phyloP scores from a whole-genome alignment of 2,329 filamentous ascomycete genomes.

The Cercospora sp. region DNA sequence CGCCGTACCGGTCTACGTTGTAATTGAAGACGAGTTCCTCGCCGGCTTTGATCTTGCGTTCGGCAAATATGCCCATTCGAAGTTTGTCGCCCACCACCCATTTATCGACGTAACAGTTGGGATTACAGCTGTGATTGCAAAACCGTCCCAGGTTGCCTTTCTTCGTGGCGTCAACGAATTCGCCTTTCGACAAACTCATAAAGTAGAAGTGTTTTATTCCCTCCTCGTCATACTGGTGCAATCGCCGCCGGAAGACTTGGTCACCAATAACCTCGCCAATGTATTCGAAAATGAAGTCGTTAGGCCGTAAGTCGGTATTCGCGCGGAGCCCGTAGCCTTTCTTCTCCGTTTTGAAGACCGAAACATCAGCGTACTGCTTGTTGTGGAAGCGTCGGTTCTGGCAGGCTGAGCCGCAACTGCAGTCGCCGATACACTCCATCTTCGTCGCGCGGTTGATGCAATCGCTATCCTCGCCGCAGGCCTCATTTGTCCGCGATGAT shows the following conservation, averaged over 20 bases:
- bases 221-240: slow-evolving; percentile 90
- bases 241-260: slow-evolving; percentile 80
- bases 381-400: slow-evolving; percentile 94
- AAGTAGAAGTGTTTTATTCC: slow-evolving; percentile 99
- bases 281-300: slow-evolving; percentile 97
- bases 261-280: slow-evolving; percentile 98
- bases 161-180: slow-evolving; percentile 97
- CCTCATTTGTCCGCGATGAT: slow-evolving; percentile 63
- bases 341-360: slow-evolving; percentile 96
- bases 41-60: slow-evolving; percentile 78
- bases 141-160: slow-evolving; percentile 95
- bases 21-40: slow-evolving; percentile 99
- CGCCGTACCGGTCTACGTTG: slow-evolving; percentile 97
- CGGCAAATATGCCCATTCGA: slow-evolving; percentile 97
- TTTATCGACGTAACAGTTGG: slow-evolving; percentile 98
- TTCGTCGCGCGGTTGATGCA: slow-evolving; percentile 98
- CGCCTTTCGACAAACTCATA: slow-evolving; percentile 95
- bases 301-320: slow-evolving; percentile 70
- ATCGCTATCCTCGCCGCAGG: slow-evolving; percentile 93
- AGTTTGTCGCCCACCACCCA: slow-evolving; percentile 97
- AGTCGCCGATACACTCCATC: slow-evolving; percentile 89
- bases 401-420: slow-evolving; percentile 82
- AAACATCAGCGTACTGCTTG: slow-evolving; percentile 84
- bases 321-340: slow-evolving; percentile 92
- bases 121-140: slow-evolving; percentile 98